phyloP scores from a whole-genome alignment of 2,329 filamentous ascomycete genomes.

The Metarhizium guizhouense region DNA sequence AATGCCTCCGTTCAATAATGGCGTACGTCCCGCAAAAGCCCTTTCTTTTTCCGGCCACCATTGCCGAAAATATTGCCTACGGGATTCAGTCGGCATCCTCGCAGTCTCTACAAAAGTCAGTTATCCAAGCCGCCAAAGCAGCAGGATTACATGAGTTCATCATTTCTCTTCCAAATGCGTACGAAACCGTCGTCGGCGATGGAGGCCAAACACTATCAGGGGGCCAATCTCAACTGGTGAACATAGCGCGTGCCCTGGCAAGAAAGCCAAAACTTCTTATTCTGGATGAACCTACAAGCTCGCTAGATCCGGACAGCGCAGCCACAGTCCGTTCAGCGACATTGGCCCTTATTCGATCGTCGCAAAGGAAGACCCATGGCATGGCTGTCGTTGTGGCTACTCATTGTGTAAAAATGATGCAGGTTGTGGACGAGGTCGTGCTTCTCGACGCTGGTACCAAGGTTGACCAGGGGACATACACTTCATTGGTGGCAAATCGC shows the following conservation, averaged over 20 bases:
- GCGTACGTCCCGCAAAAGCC: slow-evolving; percentile 64
- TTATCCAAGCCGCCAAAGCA: slow-evolving; percentile 43
- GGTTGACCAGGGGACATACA: slow-evolving; percentile 59
- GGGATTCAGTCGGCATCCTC: slow-evolving; percentile 52
- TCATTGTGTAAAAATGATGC: slow-evolving; percentile 81
- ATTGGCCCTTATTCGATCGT: slow-evolving; percentile 33
- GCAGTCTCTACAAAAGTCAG: slow-evolving; percentile 32
- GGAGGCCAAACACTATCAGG: slow-evolving; percentile 67
- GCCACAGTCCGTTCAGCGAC: slow-evolving; percentile 56
- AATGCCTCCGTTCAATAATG: slow-evolving; percentile 50
- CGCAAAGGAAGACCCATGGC: slow-evolving; percentile 14
- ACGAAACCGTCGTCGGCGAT: slow-evolving; percentile 64
- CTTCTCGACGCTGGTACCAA: slow-evolving; percentile 61
- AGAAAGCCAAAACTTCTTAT: slow-evolving; percentile 64
- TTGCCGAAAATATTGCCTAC: slow-evolving; percentile 77
- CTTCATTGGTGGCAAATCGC: slow-evolving; percentile 40
- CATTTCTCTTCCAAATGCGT: slow-evolving; percentile 49
- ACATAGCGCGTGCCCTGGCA: slow-evolving; percentile 71
- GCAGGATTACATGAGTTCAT: slow-evolving; percentile 73
- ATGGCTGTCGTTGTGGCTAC: slow-evolving; percentile 75
- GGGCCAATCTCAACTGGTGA: slow-evolving; percentile 74
- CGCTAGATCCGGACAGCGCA: slow-evolving; percentile 63
- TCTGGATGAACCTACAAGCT: slow-evolving; percentile 80
- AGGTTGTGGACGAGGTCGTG: slow-evolving; percentile 61
- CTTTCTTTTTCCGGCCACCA: slow-evolving; percentile 66